phyloP scores from a whole-genome alignment of 352 stramenopile species.

The Pythium coloratum region DNA sequence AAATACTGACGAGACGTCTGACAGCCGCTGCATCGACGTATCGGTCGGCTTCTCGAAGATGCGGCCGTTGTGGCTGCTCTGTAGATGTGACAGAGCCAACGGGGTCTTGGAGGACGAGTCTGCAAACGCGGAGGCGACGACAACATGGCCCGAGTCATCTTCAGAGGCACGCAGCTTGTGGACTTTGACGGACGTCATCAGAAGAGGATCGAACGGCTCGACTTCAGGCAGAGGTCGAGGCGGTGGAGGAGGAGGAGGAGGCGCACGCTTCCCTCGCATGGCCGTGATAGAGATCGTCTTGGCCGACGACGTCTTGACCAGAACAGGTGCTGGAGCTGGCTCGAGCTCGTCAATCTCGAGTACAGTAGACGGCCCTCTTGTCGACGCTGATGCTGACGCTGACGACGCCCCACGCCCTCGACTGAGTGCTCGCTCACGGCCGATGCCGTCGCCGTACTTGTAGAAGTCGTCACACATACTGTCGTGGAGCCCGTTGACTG shows the following conservation, averaged over 20 bases:
- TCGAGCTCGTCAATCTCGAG: slow-evolving; percentile 24
- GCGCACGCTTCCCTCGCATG: slow-evolving; percentile 11
- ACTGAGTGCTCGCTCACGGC: slow-evolving; percentile 10
- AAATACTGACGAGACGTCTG: slow-evolving; percentile 20
- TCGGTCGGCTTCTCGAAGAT: slow-evolving; percentile 19
- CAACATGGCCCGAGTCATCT: slow-evolving; percentile 1
- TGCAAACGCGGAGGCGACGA: not conserved
- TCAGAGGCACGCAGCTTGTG: slow-evolving; percentile 15
- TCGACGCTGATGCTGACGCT: not conserved
- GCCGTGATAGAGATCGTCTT: slow-evolving; percentile 26
- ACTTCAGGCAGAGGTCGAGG: slow-evolving; percentile 6
- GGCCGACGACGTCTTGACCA: slow-evolving; percentile 3
- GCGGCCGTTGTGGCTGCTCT: slow-evolving; percentile 18
- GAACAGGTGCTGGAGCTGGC: not conserved
- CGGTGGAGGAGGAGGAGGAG: slow-evolving; percentile 9
- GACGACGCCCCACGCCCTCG: slow-evolving; percentile 15
- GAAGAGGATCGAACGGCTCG: slow-evolving; percentile 14
- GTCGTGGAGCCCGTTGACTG: slow-evolving; percentile 26
- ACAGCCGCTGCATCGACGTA: slow-evolving; percentile 17
- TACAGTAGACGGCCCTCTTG: slow-evolving; percentile 15
- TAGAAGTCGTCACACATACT: slow-evolving; percentile 27
- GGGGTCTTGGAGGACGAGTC: not conserved
- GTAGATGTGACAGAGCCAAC: not conserved
- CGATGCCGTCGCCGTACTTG: slow-evolving; percentile 24
- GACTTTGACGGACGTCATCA: slow-evolving; percentile 21